Percentiles rank a stretch among this genome's conserved stretches.
Conservation (phyloP, 306 rosid species). For the Neltuma alba region DNA sequence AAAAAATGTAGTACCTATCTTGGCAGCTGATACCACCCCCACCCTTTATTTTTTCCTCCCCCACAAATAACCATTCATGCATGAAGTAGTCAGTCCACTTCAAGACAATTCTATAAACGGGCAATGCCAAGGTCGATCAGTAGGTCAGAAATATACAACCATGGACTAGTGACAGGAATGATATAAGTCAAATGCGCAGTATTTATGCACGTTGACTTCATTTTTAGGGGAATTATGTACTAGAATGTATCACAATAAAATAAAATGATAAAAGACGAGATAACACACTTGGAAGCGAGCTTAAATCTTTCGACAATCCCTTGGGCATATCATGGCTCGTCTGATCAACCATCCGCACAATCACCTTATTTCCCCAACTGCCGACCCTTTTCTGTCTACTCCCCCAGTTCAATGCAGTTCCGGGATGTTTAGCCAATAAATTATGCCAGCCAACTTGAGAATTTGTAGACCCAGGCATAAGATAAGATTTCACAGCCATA, state of each 20-base stretch:
- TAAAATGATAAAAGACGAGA: conserved; percentile 9
- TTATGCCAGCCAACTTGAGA: conserved; percentile 31
- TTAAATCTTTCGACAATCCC: conserved; percentile 44
- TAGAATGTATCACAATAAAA: conserved; percentile 16
- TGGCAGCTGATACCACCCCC: not conserved
- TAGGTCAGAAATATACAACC: conserved; percentile 18
- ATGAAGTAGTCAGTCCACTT: not conserved
- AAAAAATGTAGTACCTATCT: too few relatives aligned
- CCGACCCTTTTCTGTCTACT: conserved; percentile 27
- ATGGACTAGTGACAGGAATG: conserved; percentile 18
- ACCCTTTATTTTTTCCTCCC: too few relatives aligned
- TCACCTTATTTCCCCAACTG: conserved; percentile 30
- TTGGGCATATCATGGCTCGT: conserved; percentile 37
- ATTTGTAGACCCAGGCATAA: conserved; percentile 28
- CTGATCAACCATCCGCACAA: conserved; percentile 41
- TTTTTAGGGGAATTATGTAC: not conserved
- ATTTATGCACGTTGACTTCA: conserved; percentile 17
- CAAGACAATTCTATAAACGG: not conserved
- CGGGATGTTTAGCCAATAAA: conserved; percentile 19
- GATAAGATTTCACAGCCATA: conserved; percentile 40
- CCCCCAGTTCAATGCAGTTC: conserved; percentile 19
- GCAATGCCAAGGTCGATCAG: not conserved
- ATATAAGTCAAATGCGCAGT: conserved; percentile 17
- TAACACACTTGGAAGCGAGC: conserved; percentile 54
- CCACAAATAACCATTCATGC: not conserved